Evolutionary conservation across 192 early-diverging fungal species (phyloP), one percentile per base, ranked within the genome.

Genomic region (Phycomyces blakesleeanus): DNA sequence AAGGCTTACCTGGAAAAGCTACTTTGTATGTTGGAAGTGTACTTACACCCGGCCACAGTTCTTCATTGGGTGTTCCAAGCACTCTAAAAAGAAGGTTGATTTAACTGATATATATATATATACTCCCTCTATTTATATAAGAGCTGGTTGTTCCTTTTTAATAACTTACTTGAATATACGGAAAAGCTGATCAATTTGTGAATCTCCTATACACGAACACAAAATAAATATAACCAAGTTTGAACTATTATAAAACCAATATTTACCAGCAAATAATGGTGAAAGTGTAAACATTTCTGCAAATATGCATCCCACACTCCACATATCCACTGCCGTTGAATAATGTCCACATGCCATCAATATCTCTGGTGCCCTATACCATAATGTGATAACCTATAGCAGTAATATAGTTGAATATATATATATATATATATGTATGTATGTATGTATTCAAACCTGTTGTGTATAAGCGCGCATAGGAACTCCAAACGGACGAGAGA

Each of bases 271-370:
- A 59, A 98, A 98, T 42, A 98, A 71, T 1, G 97, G 91, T 16
- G 72, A 73, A 40, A 88, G 78, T 38, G 76, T 72, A 29, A 83
- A 78, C 92, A 99, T 91, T 77, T 99, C 97, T 29, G 94, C 94
- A 83, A 99, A 91, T 63, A 99, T 96, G 72, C 96, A 98, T 0
- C 94, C 97, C 50, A 96, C 86, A 55, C 88, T 90, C 97, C 97
- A 99, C 81, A 99, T 96, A 75, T 99, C 97, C 29, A 99, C 89
- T 9, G 86, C 89, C 10, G 91, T 93, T 12, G 91, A 92, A 76
- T 99, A 99, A 63, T 90, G 86, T 41, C 84, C 86, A 11, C 85
- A 86, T 8, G 95, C 97, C 61, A 99, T 83, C 61, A 99, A 76
- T 58, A 98, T 94, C 79, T 99, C 96, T 5, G 97, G 95, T 18